These are phyloP conservation scores for Fusarium sulawesiense DNA, from an alignment of 2,329 filamentous ascomycete species.

Conservation along the genomic window DNA sequence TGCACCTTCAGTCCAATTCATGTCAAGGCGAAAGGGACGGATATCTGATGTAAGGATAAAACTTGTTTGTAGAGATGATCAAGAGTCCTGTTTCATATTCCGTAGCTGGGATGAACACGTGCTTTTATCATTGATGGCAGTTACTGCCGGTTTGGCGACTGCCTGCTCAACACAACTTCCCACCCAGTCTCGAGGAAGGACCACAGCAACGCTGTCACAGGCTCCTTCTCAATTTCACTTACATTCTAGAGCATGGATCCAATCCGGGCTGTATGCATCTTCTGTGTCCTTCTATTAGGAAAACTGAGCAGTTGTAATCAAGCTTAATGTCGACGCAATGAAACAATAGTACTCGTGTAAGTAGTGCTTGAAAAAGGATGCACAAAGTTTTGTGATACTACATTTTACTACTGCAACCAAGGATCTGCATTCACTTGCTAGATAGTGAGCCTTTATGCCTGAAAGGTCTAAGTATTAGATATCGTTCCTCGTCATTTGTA, in stretches of 20 bases:
- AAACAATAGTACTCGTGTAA: not conserved
- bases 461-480: not conserved
- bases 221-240: not conserved
- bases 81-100: not conserved
- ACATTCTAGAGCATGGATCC: not conserved
- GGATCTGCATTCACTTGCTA: not conserved
- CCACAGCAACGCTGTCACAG: not conserved
- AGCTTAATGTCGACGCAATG: not conserved
- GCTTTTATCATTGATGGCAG: not conserved
- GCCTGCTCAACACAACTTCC: not conserved
- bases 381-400: not conserved
- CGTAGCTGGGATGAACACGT: not conserved
- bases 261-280: not conserved
- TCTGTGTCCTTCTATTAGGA: not conserved
- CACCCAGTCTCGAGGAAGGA: not conserved
- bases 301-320: not conserved
- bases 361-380: no score
- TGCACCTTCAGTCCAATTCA: slow-evolving; percentile 58
- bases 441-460: not conserved
- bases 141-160: not conserved
- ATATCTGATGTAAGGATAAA: not conserved
- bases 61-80: not conserved
- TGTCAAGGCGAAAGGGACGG: slow-evolving; percentile 29
- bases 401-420: not conserved
- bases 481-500: not conserved